These are phyloP conservation scores for Trypanosoma scelopori DNA, from an alignment of 208 protist genomes.

Conservation along the genomic window DNA sequence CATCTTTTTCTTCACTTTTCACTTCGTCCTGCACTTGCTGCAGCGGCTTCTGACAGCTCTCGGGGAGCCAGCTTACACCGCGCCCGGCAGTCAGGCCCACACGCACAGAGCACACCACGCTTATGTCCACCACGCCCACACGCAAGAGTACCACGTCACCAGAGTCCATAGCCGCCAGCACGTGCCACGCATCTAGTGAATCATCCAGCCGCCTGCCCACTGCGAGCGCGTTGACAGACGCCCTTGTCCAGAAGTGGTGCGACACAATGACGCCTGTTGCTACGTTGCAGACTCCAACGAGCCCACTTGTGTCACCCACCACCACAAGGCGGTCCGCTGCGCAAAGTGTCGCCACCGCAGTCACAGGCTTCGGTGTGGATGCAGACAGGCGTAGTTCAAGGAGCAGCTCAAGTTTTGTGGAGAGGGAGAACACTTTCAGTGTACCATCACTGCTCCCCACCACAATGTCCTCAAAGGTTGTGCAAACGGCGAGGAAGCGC, in stretches of 20 bases:
- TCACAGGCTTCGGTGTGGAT: slow-evolving; percentile 42
- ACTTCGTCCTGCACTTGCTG: background rate
- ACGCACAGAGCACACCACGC: slow-evolving; percentile 9
- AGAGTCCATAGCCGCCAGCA: slow-evolving; percentile 28
- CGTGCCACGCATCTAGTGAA: slow-evolving; percentile 3
- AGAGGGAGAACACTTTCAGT: slow-evolving; percentile 35
- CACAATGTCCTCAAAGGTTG: slow-evolving; percentile 21
- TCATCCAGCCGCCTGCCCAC: background rate
- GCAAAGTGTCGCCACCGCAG: slow-evolving; percentile 26
- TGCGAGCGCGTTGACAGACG: slow-evolving; percentile 57
- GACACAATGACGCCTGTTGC: slow-evolving; percentile 14
- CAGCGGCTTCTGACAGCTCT: too few relatives aligned
- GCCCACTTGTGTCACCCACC: slow-evolving; percentile 65
- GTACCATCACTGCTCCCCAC: slow-evolving; percentile 72
- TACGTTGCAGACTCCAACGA: slow-evolving; percentile 36
- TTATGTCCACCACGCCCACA: background rate
- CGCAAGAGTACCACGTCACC: slow-evolving; percentile 27
- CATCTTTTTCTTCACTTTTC: background rate
- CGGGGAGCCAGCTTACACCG: slow-evolving; percentile 38
- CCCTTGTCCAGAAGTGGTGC: slow-evolving; percentile 28
- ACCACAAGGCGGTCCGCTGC: slow-evolving; percentile 25
- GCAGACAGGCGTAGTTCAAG: background rate
- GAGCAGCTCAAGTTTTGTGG: background rate
- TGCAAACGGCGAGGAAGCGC: slow-evolving; percentile 56
- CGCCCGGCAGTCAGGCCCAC: slow-evolving; percentile 60